A percentile compares a stretch with the other conserved stretches of the same genome.
These are phyloP conservation scores for Beauveria brongniartii DNA, from an alignment of 2,329 filamentous ascomycete species.

Conservation along the genomic window DNA sequence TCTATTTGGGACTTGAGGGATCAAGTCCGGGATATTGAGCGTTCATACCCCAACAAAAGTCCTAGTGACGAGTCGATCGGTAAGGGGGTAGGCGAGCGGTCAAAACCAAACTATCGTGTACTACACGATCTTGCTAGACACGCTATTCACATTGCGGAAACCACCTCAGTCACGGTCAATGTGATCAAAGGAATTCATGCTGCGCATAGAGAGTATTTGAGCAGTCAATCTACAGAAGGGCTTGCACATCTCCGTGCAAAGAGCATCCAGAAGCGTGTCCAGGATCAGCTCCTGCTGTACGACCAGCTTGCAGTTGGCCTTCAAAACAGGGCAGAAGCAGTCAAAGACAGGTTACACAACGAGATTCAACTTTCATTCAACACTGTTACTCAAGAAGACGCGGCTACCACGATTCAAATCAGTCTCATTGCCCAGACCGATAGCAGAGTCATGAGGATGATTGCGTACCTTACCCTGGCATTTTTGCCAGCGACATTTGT, in stretches of 20 bases:
- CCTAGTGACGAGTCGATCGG: too few species aligned
- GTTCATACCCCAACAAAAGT: not conserved
- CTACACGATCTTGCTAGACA: conserved; percentile 37
- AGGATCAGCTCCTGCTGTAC: conserved; percentile 24
- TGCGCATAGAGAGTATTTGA: conserved; percentile 19
- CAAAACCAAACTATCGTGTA: conserved; percentile 21
- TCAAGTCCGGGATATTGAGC: conserved; percentile 27
- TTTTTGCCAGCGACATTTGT: conserved; percentile 47
- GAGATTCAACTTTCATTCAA: conserved; percentile 47
- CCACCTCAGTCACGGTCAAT: conserved; percentile 26
- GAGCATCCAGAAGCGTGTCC: conserved; percentile 16
- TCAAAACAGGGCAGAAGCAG: conserved; percentile 28
- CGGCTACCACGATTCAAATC: conserved; percentile 30
- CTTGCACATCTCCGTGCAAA: conserved; percentile 8
- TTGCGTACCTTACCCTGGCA: conserved; percentile 38
- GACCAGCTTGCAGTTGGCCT: conserved; percentile 27
- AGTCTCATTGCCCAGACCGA: conserved; percentile 33
- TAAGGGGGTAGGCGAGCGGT: too few species aligned
- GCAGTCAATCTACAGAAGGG: not conserved
- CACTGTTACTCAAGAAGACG: conserved; percentile 33
- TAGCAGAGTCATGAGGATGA: conserved; percentile 42
- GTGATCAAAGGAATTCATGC: conserved; percentile 24
- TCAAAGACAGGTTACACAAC: conserved; percentile 40
- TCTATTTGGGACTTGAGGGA: conserved; percentile 33
- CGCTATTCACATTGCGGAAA: conserved; percentile 36